Evolutionary conservation across 768 basidiomycete genomes (phyloP).

Genomic region (Serendipita indica): DNA sequence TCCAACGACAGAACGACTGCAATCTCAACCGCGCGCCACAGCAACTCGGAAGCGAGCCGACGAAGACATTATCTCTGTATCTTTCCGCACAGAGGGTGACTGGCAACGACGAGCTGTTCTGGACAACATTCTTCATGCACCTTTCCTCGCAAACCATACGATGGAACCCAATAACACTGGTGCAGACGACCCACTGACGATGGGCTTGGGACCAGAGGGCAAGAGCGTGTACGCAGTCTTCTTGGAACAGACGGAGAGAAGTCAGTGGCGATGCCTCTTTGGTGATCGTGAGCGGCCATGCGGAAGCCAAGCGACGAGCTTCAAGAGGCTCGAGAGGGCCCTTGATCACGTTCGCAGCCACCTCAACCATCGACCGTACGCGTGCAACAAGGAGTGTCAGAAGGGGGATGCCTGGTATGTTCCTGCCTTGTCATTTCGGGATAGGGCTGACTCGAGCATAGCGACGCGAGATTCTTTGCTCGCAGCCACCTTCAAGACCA

Average conservation of each 20-base stretch:
- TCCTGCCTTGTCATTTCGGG: not conserved
- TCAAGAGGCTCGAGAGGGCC: not conserved
- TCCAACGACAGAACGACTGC: not conserved
- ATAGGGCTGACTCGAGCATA: not conserved
- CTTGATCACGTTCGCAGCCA: conserved; percentile 7
- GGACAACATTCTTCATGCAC: not conserved
- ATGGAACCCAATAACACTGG: not conserved
- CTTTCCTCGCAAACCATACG: not conserved
- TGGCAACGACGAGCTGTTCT: not conserved
- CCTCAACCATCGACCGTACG: conserved; percentile 7
- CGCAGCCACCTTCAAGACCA: conserved; percentile 7
- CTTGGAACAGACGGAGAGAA: not conserved
- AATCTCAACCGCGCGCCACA: not conserved
- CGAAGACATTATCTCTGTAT: not conserved
- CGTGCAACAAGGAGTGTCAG: conserved; percentile 4
- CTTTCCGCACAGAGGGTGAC: conserved; percentile 2
- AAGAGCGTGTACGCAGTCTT: conserved; percentile 8
- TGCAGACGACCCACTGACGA: not conserved
- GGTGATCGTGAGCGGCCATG: not conserved
- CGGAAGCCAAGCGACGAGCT: not conserved
- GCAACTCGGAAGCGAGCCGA: not conserved
- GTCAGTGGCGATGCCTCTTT: conserved; percentile 7
- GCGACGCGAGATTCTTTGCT: conserved; percentile 5
- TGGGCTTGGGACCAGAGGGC: not conserved
- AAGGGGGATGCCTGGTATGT: conserved; percentile 7